phyloP scores from a whole-genome alignment of 371 early-diverging fungal species.

The Mortierella sp. region DNA sequence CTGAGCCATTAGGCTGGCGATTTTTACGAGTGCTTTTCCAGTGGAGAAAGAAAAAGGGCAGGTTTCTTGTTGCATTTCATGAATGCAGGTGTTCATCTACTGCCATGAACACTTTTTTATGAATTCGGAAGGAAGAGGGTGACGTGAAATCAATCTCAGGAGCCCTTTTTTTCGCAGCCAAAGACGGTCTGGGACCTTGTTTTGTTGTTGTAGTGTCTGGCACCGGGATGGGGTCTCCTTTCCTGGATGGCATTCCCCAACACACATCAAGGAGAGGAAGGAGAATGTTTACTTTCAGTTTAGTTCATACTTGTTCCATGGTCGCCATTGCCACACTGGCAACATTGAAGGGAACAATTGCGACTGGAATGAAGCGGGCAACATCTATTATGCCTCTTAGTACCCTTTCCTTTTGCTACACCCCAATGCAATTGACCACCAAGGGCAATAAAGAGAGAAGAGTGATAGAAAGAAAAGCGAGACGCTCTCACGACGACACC shows the following conservation, averaged over 20 bases:
- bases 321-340: not conserved
- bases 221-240: not conserved
- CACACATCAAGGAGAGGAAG: not conserved
- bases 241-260: not conserved
- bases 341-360: not conserved
- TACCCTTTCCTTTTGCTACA: not conserved
- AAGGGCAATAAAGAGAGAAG: not conserved
- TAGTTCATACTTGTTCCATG: not conserved
- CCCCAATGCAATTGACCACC: not conserved
- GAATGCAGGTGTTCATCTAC: not conserved
- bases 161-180: not conserved
- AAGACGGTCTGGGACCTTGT: slow-evolving; percentile 1
- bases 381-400: not conserved
- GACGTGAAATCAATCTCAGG: not conserved
- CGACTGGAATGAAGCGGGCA: not conserved
- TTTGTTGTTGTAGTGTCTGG: not conserved
- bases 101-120: not conserved
- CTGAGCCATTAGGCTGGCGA: not conserved
- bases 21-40: not conserved
- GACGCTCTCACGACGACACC: not conserved
- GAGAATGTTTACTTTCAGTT: not conserved
- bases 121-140: not conserved
- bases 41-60: no score
- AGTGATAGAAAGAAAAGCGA: not conserved
- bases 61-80: not conserved